Base-by-base conservation (phyloP, 2,329 filamentous ascomycete species). In the Trichoderma polysporum region DNA sequence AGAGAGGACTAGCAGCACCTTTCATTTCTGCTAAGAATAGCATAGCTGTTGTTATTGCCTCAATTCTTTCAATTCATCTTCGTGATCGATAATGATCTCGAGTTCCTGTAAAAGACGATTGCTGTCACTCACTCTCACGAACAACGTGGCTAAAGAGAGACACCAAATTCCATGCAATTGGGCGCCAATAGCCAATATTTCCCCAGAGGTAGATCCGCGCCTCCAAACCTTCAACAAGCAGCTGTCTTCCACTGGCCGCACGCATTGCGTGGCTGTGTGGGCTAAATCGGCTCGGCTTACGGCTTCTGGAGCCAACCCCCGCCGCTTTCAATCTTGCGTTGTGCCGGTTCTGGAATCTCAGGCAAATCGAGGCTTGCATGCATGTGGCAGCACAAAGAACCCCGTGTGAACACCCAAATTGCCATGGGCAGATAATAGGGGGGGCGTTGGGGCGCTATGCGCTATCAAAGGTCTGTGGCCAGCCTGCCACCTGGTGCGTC, bases 321-420 rank as follows among this genome's bases (percentile, higher is more conserved):
- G 29, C 58, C 41, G 41, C 19, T 25, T 50, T 61, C 29, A 47
- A 57, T 49, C 41, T 60, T 60, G 39, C 41, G 33, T 17, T 60
- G 19, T 35, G 57, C 57, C 57, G 58, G 58, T 61, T 61, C 58
- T 61, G 58, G 58, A 50, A 61, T 37, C 41, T 61, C 31, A 19
- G 31, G 29, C 41, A 61, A 59, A 35, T 37, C 29, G 39, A 19
- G 58, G 29, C 58, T 49, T 61, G 31, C 41, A 25, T 37, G 41
- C 41, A 50, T 47, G 41, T 35, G 29, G 57, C 27, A 17, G 25
- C 17, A 53, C 50, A 10, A 33, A 29, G 47, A 8, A 31, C n/a
- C n/a, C n/a, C n/a, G n/a, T n/a, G n/a, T n/a, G n/a, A n/a, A n/a
- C n/a, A n/a, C n/a, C n/a, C n/a, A n/a, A 52, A n/a, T 17, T 13